phyloP scores from a whole-genome alignment of 2,329 filamentous ascomycete genomes.

The Ceratocystis cacaofunesta region DNA sequence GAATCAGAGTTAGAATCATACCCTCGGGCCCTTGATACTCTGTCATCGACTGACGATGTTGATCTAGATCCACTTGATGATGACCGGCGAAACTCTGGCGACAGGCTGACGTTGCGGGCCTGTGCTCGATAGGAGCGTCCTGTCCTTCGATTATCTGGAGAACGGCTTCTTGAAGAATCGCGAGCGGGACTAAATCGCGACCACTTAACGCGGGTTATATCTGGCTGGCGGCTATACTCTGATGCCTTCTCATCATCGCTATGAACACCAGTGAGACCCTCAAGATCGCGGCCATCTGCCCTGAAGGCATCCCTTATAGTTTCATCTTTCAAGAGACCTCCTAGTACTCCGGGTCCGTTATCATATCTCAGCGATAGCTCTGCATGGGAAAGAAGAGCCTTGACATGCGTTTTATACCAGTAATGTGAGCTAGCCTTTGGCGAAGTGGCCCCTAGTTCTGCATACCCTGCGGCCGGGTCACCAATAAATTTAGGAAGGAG shows the following conservation, averaged over 20 bases:
- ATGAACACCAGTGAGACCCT: not conserved
- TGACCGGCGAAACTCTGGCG: too few relatives aligned
- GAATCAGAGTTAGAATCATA: too few relatives aligned
- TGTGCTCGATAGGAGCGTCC: too few relatives aligned
- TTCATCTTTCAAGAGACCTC: not conserved
- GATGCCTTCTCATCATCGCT: not conserved
- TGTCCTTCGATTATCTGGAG: too few relatives aligned
- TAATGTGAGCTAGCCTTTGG: constrained; percentile 4
- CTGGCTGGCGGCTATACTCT: not conserved
- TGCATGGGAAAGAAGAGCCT: not conserved
- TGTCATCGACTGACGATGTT: too few relatives aligned
- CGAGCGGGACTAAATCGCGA: too few relatives aligned
- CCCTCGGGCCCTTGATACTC: too few relatives aligned
- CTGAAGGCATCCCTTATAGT: not conserved
- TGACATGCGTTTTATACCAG: constrained; percentile 7
- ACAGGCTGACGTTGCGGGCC: too few relatives aligned
- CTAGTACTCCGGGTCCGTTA: not conserved
- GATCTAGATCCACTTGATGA: too few relatives aligned
- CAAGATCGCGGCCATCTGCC: not conserved
- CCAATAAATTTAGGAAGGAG: not conserved
- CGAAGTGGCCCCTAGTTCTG: not conserved
- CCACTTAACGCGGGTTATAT: too few relatives aligned
- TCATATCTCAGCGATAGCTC: not conserved
- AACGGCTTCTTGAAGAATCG: too few relatives aligned
- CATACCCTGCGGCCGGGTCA: not conserved